Evolutionary conservation across 768 basidiomycete species (phyloP).

Genomic region (Rhodotorula babjevae): DNA sequence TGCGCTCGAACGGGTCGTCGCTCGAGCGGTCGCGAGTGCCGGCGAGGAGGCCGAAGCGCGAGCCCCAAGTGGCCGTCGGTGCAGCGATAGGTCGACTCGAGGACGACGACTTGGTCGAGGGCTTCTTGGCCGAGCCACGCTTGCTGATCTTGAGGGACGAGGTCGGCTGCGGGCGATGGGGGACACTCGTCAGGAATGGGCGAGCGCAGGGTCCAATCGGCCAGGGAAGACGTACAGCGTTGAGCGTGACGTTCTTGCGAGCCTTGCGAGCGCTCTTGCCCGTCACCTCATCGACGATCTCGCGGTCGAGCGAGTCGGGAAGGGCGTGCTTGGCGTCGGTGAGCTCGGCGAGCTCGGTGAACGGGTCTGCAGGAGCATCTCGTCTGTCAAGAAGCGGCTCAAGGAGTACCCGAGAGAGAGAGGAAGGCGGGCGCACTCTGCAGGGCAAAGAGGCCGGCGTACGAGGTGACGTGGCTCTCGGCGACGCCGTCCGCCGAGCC

Average conservation of each 20-base stretch:
- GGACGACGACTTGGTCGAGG: not conserved
- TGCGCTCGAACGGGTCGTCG: constrained; percentile 6
- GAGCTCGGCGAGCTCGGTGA: constrained; percentile 34
- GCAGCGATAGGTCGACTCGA: not conserved
- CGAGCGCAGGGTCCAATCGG: too few relatives aligned
- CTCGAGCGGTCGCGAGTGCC: not conserved
- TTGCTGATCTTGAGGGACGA: not conserved
- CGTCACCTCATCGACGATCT: constrained; percentile 25
- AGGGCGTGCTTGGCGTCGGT: constrained; percentile 30
- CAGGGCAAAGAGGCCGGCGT: constrained; percentile 21
- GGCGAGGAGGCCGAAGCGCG: not conserved
- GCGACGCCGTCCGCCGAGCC: constrained; percentile 32
- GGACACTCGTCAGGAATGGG: too few relatives aligned
- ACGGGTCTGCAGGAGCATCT: constrained; percentile 14
- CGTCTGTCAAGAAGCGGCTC: too few relatives aligned
- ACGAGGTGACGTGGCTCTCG: constrained; percentile 11
- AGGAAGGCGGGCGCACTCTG: constrained; percentile 3
- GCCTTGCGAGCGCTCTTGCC: constrained; percentile 13
- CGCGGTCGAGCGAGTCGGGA: constrained; percentile 30
- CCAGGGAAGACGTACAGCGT: not conserved
- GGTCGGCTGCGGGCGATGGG: too few relatives aligned
- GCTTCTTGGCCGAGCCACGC: not conserved
- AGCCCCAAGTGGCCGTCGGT: not conserved
- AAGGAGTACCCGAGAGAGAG: too few relatives aligned
- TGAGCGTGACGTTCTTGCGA: constrained; percentile 6